Conservation (phyloP, 495 filamentous ascomycete species). For the Immersiella caudata region DNA sequence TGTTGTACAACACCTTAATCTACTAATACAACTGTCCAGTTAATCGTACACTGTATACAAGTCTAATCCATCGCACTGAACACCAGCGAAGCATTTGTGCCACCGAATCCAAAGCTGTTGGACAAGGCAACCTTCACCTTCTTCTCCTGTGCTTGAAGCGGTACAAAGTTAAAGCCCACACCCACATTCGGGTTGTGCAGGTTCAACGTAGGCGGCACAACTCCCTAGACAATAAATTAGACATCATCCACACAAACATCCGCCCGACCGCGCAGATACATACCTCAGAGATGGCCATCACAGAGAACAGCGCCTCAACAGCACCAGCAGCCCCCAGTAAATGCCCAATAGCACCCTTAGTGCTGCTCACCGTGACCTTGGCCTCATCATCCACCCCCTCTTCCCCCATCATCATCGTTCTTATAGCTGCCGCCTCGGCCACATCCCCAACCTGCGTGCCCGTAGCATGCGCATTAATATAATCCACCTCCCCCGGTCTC, state of each 20-base stretch:
- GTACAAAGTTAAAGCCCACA: conserved; percentile 87
- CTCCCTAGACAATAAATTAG: conserved; percentile 57
- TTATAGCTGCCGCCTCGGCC: conserved; percentile 86
- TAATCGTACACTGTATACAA: neutral
- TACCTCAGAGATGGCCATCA: conserved; percentile 76
- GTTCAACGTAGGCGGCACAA: conserved; percentile 87
- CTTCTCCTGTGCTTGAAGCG: conserved; percentile 67
- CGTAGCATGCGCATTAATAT: conserved; percentile 95
- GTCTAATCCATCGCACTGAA: conserved; percentile 59
- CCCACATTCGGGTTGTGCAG: conserved; percentile 67
- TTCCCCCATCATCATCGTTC: conserved; percentile 71
- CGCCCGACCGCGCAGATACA: conserved; percentile 37
- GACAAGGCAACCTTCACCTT: conserved; percentile 75
- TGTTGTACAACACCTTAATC: too few relatives aligned
- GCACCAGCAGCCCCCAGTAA: conserved; percentile 88
- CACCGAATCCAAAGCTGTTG: conserved; percentile 98
- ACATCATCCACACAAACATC: neutral
- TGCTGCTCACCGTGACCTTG: conserved; percentile 84
- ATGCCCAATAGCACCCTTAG: conserved; percentile 92
- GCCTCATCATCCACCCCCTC: conserved; percentile 63
- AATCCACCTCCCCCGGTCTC: conserved; percentile 73
- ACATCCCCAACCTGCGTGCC: conserved; percentile 82
- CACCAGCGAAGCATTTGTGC: conserved; percentile 90
- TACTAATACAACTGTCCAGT: neutral
- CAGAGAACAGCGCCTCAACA: conserved; percentile 82